These are phyloP conservation scores for Cladobotryum mycophilum DNA, from an alignment of 2,329 filamentous ascomycete genomes.

Conservation along the genomic window DNA sequence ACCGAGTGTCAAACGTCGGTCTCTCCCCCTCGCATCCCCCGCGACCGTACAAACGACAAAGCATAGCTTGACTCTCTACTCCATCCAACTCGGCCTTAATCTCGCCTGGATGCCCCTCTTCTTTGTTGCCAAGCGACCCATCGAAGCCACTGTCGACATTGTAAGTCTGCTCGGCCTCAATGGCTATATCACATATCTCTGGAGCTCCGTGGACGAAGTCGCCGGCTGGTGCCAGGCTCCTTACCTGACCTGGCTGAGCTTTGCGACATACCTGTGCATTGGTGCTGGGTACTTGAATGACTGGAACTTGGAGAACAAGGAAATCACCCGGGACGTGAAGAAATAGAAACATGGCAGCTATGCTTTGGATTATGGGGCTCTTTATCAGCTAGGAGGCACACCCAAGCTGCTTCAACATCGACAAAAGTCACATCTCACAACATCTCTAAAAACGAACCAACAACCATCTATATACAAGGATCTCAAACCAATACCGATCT, in stretches of 20 bases:
- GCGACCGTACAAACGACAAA: conserved; percentile 53
- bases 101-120: conserved; percentile 90
- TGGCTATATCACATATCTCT: conserved; percentile 68
- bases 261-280: conserved; percentile 77
- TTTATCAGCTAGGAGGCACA: background rate
- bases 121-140: conserved; percentile 69
- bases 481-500: background rate
- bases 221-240: conserved; percentile 71
- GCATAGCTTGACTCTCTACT: conserved; percentile 73
- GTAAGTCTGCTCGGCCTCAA: conserved; percentile 65
- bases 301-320: conserved; percentile 50
- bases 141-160: conserved; percentile 70
- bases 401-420: too few relatives aligned
- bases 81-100: conserved; percentile 78
- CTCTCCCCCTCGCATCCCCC: conserved; percentile 49
- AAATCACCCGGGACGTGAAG: conserved; percentile 15
- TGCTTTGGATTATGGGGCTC: background rate
- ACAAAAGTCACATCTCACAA: too few relatives aligned
- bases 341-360: conserved; percentile 13
- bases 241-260: conserved; percentile 80
- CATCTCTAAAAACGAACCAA: too few relatives aligned
- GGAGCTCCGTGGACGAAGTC: conserved; percentile 65
- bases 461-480: background rate
- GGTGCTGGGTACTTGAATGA: conserved; percentile 62
- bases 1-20: conserved; percentile 64